phyloP scores from a whole-genome alignment of 768 basidiomycete species.

The Mycena latifolia region DNA sequence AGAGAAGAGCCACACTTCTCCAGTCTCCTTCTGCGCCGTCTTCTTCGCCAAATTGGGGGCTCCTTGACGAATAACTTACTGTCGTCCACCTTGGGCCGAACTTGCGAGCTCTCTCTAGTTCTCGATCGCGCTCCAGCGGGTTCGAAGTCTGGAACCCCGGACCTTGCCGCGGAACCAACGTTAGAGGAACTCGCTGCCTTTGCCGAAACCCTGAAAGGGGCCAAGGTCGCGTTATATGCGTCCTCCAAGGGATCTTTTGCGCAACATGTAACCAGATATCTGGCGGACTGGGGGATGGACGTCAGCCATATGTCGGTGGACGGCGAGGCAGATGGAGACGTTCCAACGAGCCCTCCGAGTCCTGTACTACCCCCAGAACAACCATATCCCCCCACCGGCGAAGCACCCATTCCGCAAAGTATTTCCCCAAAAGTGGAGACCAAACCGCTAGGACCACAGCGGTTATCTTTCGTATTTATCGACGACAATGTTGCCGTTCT shows the following conservation, averaged over 20 bases:
- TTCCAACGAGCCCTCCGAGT: conserved; percentile 26
- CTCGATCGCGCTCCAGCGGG: conserved; percentile 71
- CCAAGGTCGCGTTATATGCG: conserved; percentile 87
- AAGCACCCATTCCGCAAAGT: conserved; percentile 22
- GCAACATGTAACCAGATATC: conserved; percentile 91
- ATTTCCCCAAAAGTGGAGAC: conserved; percentile 20
- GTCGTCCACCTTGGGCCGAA: conserved; percentile 62
- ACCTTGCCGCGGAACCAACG: conserved; percentile 76
- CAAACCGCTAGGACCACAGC: conserved; percentile 25
- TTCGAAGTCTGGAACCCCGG: conserved; percentile 50
- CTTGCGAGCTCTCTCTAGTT: conserved; percentile 75
- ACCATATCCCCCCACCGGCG: conserved; percentile 20
- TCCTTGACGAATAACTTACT: conserved; percentile 58
- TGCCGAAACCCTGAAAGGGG: conserved; percentile 85
- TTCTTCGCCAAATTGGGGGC: conserved; percentile 72
- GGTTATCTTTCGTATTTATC: conserved; percentile 83
- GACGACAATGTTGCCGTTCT: conserved; percentile 92
- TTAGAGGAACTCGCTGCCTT: conserved; percentile 84
- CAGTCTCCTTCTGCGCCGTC: conserved; percentile 68
- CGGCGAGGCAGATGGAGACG: conserved; percentile 59
- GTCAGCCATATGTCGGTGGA: conserved; percentile 83
- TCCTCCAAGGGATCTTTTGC: conserved; percentile 91
- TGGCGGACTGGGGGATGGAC: conserved; percentile 96
- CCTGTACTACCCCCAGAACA: conserved; percentile 22
- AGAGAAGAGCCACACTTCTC: conserved; percentile 57